Evolutionary conservation across 139 green algal species (phyloP).

Genomic region (Tetradesmus lagerheimii): DNA sequence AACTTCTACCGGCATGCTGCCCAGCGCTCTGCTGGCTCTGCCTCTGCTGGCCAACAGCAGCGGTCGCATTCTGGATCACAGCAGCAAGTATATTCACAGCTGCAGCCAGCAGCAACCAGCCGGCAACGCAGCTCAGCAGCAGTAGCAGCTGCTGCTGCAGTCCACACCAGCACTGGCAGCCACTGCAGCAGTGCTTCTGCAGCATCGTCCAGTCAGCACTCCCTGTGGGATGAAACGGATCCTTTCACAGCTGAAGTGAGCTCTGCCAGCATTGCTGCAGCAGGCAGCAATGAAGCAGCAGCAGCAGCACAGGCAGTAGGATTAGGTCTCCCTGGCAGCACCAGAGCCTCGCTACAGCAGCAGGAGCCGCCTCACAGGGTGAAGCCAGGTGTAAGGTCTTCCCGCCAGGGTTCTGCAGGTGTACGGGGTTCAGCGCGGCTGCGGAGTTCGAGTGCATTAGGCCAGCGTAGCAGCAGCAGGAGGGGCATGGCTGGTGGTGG

Average conservation of each 20-base stretch:
- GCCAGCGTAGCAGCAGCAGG: background rate
- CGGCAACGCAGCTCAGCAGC: background rate
- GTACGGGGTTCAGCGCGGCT: background rate
- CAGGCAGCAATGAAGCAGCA: background rate
- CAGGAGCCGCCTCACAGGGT: background rate
- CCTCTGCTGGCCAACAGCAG: background rate
- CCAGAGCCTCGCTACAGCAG: background rate
- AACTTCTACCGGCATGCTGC: slow-evolving; percentile 8
- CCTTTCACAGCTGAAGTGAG: slow-evolving; percentile 5
- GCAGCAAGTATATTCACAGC: background rate
- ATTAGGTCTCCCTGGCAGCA: background rate
- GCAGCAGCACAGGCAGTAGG: background rate
- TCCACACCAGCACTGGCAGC: background rate
- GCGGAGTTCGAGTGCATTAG: background rate
- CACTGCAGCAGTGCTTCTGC: background rate
- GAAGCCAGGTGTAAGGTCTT: background rate
- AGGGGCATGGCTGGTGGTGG: background rate
- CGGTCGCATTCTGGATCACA: background rate
- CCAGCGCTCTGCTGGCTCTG: background rate
- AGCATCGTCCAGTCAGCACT: background rate
- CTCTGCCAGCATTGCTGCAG: background rate
- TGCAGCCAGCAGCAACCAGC: background rate
- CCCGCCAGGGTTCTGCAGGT: background rate
- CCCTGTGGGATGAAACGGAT: slow-evolving; percentile 38
- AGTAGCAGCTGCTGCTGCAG: background rate